phyloP scores from a whole-genome alignment of 768 basidiomycete genomes.

The Boletus insuetus region DNA sequence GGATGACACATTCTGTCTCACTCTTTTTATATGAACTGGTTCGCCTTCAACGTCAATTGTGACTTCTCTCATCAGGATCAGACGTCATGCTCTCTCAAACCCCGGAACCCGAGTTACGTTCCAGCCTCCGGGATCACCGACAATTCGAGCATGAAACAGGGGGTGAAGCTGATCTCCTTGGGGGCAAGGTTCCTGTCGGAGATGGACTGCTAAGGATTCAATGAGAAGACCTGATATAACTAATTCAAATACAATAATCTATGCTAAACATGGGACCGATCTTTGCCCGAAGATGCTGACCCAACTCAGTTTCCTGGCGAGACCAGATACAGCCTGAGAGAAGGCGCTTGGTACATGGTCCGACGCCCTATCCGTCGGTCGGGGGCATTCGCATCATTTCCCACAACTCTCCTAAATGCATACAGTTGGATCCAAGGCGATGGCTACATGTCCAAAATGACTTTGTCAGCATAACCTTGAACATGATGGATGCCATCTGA shows the following conservation, averaged over 20 bases:
- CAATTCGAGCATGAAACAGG: not conserved
- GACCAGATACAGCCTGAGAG: not conserved
- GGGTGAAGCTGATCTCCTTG: not conserved
- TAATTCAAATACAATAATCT: slow-evolving; percentile 1
- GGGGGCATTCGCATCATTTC: not conserved
- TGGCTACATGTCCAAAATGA: slow-evolving; percentile 18
- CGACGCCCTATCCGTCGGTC: not conserved
- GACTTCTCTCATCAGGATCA: not conserved
- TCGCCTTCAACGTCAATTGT: not conserved
- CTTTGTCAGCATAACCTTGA: not conserved
- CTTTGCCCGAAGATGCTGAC: not conserved
- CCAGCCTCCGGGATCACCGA: not conserved
- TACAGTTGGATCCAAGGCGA: slow-evolving; percentile 33
- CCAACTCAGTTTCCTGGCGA: not conserved
- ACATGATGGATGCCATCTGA: not conserved
- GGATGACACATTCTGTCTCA: slow-evolving; percentile 1
- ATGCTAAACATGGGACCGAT: not conserved
- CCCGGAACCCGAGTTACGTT: not conserved
- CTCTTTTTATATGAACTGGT: not conserved
- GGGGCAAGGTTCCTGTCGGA: not conserved
- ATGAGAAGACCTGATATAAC: not conserved
- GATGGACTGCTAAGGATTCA: not conserved
- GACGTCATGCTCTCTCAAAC: no score
- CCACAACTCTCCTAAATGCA: slow-evolving; percentile 19
- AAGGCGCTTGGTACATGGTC: not conserved